A percentile compares a stretch with the other conserved stretches of the same genome.
Evolutionary conservation across 305 asterid species (phyloP).

Genomic region (Fraxinus greggii): DNA sequence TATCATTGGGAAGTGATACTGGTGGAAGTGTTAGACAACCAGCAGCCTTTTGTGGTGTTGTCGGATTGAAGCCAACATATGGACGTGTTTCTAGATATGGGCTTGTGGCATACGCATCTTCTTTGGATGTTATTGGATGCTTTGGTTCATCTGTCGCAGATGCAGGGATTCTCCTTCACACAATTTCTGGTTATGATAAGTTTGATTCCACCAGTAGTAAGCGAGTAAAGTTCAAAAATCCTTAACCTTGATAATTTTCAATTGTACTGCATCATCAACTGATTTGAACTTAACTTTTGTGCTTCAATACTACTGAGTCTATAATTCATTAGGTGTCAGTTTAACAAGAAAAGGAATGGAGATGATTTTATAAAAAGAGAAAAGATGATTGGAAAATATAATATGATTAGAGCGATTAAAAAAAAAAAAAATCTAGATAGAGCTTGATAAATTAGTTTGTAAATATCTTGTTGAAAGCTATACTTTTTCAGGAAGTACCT

Average conservation of each 20-base stretch:
- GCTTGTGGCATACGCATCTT: constrained; percentile 93
- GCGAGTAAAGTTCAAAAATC: constrained; percentile 38
- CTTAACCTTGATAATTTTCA: constrained; percentile 14
- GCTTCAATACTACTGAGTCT: background rate
- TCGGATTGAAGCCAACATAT: constrained; percentile 92
- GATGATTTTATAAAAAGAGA: background rate
- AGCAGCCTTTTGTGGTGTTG: constrained; percentile 94
- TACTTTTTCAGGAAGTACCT: constrained; percentile 71
- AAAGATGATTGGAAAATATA: background rate
- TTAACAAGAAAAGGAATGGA: background rate
- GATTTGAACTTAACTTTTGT: background rate
- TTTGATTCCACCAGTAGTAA: constrained; percentile 88
- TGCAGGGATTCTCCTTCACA: constrained; percentile 74
- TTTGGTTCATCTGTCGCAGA: constrained; percentile 94
- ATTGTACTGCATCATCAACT: background rate
- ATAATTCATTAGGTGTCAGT: background rate
- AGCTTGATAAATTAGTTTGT: background rate
- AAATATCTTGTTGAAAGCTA: constrained; percentile 14
- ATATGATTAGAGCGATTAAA: background rate
- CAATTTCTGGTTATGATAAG: constrained; percentile 80
- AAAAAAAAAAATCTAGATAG: background rate
- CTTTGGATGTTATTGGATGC: constrained; percentile 95
- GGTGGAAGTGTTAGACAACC: constrained; percentile 99
- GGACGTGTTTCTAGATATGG: constrained; percentile 98
- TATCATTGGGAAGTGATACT: constrained; percentile 90